A percentile compares a stretch with the other conserved stretches of the same genome.
phyloP scores from a whole-genome alignment of 257 asterid genomes.

The Solanum clarkiae region DNA sequence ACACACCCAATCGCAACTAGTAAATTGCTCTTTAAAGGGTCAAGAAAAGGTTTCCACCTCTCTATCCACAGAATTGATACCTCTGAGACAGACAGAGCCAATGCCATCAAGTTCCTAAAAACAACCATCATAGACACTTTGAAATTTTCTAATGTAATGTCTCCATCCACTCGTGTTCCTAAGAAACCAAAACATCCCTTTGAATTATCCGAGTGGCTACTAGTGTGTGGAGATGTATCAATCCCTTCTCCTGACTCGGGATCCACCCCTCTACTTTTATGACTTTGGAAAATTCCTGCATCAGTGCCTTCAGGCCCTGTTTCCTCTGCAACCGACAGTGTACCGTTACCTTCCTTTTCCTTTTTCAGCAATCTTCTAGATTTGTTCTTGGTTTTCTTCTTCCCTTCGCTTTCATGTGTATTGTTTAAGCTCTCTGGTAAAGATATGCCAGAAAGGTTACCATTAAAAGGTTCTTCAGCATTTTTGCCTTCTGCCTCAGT shows the following conservation, averaged over 20 bases:
- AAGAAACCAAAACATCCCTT: slow-evolving; percentile 11
- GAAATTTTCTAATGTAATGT: slow-evolving; percentile 18
- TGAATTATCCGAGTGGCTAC: slow-evolving; percentile 5
- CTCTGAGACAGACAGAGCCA: slow-evolving; percentile 34
- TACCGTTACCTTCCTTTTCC: slow-evolving; percentile 32
- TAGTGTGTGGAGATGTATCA: slow-evolving; percentile 8
- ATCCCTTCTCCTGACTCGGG: slow-evolving; percentile 18
- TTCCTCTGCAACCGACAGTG: slow-evolving; percentile 10
- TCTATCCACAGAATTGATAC: slow-evolving; percentile 60
- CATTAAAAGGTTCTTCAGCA: slow-evolving; percentile 33
- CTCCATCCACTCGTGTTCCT: slow-evolving; percentile 9
- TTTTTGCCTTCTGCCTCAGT: slow-evolving; percentile 16
- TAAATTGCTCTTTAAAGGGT: slow-evolving; percentile 18
- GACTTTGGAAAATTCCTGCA: slow-evolving; percentile 21
- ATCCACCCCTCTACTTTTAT: slow-evolving; percentile 20
- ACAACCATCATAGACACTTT: slow-evolving; percentile 39
- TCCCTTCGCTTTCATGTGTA: slow-evolving; percentile 24
- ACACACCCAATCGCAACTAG: slow-evolving; percentile 32
- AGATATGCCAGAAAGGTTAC: slow-evolving; percentile 14
- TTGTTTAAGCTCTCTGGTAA: slow-evolving; percentile 18
- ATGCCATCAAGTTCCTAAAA: slow-evolving; percentile 41
- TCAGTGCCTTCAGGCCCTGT: slow-evolving; percentile 10
- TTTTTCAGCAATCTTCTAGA: slow-evolving; percentile 33
- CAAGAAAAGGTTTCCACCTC: slow-evolving; percentile 45
- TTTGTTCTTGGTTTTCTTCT: slow-evolving; percentile 36